These are phyloP conservation scores for Pseudogymnoascus sp. DNA, from an alignment of 2,329 filamentous ascomycete genomes.

Conservation along the genomic window DNA sequence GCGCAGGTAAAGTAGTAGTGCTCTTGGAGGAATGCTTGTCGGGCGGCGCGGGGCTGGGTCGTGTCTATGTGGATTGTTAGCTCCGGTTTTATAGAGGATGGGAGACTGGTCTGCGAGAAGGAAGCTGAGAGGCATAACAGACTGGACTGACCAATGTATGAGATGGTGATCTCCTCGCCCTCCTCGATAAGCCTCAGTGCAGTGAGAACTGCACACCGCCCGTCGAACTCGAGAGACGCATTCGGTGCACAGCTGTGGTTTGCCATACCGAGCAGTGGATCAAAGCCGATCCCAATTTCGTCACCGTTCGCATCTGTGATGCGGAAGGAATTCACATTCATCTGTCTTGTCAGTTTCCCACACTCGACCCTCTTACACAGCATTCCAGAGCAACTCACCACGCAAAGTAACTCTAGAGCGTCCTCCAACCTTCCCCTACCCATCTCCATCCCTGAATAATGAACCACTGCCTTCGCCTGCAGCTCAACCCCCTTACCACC, in stretches of 20 bases:
- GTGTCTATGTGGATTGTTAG: slow-evolving; percentile 26
- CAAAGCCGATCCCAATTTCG: slow-evolving; percentile 10
- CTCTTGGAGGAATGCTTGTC: slow-evolving; percentile 26
- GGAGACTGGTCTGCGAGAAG: neutral
- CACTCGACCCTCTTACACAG: too few relatives aligned
- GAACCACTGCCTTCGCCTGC: neutral
- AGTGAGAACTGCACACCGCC: neutral
- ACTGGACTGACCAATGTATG: slow-evolving; percentile 8
- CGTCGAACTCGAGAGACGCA: slow-evolving; percentile 8
- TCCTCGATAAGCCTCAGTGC: neutral
- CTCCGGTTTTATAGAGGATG: neutral
- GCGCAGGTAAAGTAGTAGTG: slow-evolving; percentile 35
- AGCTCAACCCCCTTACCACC: neutral
- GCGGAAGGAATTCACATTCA: slow-evolving; percentile 10
- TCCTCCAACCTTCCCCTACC: neutral
- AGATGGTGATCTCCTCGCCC: slow-evolving; percentile 7
- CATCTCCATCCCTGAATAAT: neutral
- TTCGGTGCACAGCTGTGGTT: slow-evolving; percentile 11
- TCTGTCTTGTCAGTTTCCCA: slow-evolving; percentile 5
- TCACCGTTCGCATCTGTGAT: neutral
- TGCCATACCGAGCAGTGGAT: slow-evolving; percentile 9
- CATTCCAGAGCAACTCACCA: neutral
- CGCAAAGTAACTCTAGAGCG: neutral
- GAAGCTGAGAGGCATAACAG: neutral
- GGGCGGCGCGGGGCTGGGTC: slow-evolving; percentile 23